Evolutionary conservation across 139 green algal species (phyloP).

Genomic region (Mesostigma viride): DNA sequence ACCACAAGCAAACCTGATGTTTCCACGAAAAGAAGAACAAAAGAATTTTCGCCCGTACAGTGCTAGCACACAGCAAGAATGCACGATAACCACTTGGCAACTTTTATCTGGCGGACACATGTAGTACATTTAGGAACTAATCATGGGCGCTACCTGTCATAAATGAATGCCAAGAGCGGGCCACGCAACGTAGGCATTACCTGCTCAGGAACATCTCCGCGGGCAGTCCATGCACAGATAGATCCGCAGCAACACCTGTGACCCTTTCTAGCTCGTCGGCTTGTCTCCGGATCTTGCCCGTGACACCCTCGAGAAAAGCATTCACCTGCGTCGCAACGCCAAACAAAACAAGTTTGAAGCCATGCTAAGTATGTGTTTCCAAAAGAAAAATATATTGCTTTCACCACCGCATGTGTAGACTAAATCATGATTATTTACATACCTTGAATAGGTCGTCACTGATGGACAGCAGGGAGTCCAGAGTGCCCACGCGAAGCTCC

Average conservation of each 20-base stretch:
- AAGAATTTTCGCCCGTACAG: neutral
- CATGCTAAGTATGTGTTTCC: too few relatives aligned
- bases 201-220: slow-evolving; percentile 58
- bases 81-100: neutral
- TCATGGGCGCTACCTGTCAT: neutral
- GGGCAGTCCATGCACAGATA: slow-evolving; percentile 54
- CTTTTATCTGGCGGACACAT: too few relatives aligned
- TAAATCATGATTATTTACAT: too few relatives aligned
- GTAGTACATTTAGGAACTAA: neutral
- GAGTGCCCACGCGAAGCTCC: slow-evolving; percentile 78
- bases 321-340: slow-evolving; percentile 25
- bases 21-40: too few relatives aligned
- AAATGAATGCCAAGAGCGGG: neutral
- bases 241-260: neutral
- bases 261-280: slow-evolving; percentile 27
- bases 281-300: slow-evolving; percentile 71
- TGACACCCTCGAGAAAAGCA: slow-evolving; percentile 55
- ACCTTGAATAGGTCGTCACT: slow-evolving; percentile 83
- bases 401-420: too few relatives aligned
- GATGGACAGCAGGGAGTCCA: slow-evolving; percentile 83
- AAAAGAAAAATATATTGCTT: too few relatives aligned
- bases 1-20: neutral
- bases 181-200: neutral
- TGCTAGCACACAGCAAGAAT: slow-evolving; percentile 7
- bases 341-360: neutral